Percentiles rank a stretch among this genome's conserved stretches.
phyloP scores from a whole-genome alignment of 495 filamentous ascomycete genomes.

The Parathielavia hyrcaniae region DNA sequence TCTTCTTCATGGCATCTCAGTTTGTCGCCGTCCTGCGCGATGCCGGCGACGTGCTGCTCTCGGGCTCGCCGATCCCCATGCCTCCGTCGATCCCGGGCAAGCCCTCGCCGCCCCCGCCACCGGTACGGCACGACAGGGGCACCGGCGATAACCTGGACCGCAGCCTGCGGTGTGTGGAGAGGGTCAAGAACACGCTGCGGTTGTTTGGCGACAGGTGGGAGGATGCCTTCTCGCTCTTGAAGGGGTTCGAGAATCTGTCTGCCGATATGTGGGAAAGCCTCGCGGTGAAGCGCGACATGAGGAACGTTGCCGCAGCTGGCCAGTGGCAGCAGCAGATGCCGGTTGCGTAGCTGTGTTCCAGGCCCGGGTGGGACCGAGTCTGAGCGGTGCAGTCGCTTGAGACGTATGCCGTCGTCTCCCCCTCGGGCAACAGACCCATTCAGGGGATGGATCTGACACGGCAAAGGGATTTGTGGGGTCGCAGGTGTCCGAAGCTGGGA shows the following conservation, averaged over 20 bases:
- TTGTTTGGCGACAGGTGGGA: slow-evolving; percentile 49
- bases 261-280: slow-evolving; percentile 33
- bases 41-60: slow-evolving; percentile 46
- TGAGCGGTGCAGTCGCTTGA: no score
- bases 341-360: slow-evolving; percentile 19
- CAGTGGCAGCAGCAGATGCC: slow-evolving; percentile 17
- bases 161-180: slow-evolving; percentile 41
- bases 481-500: background rate
- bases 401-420: background rate
- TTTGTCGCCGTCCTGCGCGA: slow-evolving; percentile 60
- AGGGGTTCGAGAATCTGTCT: slow-evolving; percentile 41
- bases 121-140: slow-evolving; percentile 24
- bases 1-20: slow-evolving; percentile 65
- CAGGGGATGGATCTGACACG: background rate
- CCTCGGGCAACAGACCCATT: slow-evolving; percentile 14
- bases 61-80: slow-evolving; percentile 29
- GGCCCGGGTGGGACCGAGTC: background rate
- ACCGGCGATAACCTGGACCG: slow-evolving; percentile 40
- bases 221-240: slow-evolving; percentile 37
- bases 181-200: slow-evolving; percentile 39
- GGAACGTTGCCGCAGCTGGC: slow-evolving; percentile 1
- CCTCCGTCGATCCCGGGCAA: slow-evolving; percentile 28
- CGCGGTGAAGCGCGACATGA: slow-evolving; percentile 24
- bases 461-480: background rate
- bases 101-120: slow-evolving; percentile 35